Evolutionary conservation across 768 basidiomycete genomes (phyloP).

Genomic region (Tylopilus sp.): DNA sequence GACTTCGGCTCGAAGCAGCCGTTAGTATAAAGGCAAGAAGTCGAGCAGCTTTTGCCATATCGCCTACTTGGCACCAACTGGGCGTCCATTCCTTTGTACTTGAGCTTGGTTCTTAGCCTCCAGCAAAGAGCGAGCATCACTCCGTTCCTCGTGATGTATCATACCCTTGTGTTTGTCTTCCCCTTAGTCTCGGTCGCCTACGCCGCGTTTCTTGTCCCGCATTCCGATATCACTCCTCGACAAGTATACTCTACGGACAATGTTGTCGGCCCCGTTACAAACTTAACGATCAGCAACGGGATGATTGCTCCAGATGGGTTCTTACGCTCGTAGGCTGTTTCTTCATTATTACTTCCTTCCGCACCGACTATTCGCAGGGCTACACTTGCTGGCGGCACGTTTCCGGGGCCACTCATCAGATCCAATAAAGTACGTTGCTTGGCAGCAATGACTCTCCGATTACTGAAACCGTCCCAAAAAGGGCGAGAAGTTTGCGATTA

Average conservation of each 20-base stretch:
- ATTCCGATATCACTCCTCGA: constrained; percentile 4
- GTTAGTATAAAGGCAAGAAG: constrained; percentile 1
- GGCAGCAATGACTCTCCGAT: neutral
- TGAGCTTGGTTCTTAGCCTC: neutral
- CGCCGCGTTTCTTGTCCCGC: constrained; percentile 20
- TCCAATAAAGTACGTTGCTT: neutral
- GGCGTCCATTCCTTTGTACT: neutral
- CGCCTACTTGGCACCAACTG: neutral
- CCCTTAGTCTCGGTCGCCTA: constrained; percentile 4
- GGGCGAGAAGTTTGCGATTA: neutral
- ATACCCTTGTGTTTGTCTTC: constrained; percentile 1
- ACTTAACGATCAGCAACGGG: constrained; percentile 22
- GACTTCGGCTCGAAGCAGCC: neutral
- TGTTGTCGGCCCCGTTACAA: constrained; percentile 17
- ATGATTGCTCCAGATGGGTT: constrained; percentile 39
- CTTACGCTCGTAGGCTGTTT: constrained; percentile 35
- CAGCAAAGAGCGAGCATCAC: neutral
- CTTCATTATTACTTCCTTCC: neutral
- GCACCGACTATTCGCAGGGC: constrained; percentile 9
- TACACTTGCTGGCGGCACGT: constrained; percentile 39
- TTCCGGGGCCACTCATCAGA: constrained; percentile 20
- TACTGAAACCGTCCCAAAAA: neutral
- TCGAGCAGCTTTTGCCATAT: neutral
- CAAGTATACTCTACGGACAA: neutral
- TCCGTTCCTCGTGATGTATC: constrained; percentile 10